Base-by-base conservation (phyloP, 208 protist genomes). In the Acanthamoeba quina region DNA sequence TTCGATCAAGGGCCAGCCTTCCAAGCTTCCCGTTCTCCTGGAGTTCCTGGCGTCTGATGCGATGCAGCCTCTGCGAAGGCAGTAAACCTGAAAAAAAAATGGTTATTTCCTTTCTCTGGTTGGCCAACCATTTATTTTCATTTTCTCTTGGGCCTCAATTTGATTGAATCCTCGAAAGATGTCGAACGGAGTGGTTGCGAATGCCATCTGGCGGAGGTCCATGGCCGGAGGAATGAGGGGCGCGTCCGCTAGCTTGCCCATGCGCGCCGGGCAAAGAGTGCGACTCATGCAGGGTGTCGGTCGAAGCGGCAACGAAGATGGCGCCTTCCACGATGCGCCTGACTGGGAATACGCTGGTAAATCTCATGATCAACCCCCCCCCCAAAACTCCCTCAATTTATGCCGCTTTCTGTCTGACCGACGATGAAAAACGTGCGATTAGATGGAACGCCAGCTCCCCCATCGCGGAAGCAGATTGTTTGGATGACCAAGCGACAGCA, bases 261-360 rank as follows among this genome's bases (percentile, higher is more conserved):
- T 86, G 78, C 41, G 52, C 19, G 78, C 78, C 0, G 78, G 78
- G 0, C 78, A 86, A 44, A 60, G 78, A n/a, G 6, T 2, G 44
- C 78, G 78, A 15, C 78, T 86, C 17, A 64, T 62, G 78, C 78
- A 62, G 78, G 78, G 78, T 1, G 29, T 56, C 3, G 78, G 78
- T 13, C 41, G 78, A 41, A 86, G 78, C 49, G 78, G 78, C 9
- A 86, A 86, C 34, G 78, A 86, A 24, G 78, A 86, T 44, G 78
- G 78, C 13, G 78, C 19, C 29, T 64, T 86, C 52, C 78, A 86
- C 52, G 78, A 86, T 41, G 52, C 49, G 0, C 78, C 78, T 2
- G 78, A 86, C 49, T 86, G 78, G 78, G 78, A 86, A 41, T 86
- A 86, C 34, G 78, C 78, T 26, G 78, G 78, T 86, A 86, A 9